Evolutionary conservation across 495 filamentous ascomycete genomes (phyloP).

Genomic region (Neurospora hispaniola): DNA sequence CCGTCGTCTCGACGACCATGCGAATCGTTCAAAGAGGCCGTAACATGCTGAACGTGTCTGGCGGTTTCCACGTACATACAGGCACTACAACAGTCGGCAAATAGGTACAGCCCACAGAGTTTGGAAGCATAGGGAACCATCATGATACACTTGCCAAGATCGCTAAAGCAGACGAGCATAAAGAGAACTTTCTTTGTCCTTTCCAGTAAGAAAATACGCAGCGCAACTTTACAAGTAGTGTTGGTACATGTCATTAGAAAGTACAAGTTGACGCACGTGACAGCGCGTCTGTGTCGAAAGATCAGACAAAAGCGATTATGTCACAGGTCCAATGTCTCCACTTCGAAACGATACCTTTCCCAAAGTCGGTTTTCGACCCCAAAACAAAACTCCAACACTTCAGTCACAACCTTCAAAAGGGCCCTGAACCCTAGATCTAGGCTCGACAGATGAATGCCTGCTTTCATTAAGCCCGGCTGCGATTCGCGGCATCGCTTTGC

Average conservation of each 20-base stretch:
- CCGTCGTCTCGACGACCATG: not conserved
- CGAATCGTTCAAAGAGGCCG: not conserved
- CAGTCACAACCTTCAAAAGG: not conserved
- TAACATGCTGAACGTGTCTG: not conserved
- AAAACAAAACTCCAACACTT: not conserved
- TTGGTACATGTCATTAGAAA: not conserved
- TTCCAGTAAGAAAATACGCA: not conserved
- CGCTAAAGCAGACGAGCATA: not conserved
- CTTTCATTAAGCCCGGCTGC: slow-evolving; percentile 35
- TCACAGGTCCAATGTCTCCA: not conserved
- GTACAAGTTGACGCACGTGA: not conserved
- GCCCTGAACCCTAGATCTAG: not conserved
- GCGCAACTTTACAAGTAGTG: not conserved
- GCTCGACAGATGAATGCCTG: slow-evolving; percentile 24
- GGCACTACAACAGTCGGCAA: not conserved
- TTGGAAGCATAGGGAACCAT: not conserved
- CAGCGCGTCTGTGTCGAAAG: not conserved
- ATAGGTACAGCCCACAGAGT: not conserved
- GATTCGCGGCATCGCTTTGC: slow-evolving; percentile 51
- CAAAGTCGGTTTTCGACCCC: not conserved
- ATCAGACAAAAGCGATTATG: not conserved
- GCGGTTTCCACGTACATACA: not conserved
- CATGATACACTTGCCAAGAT: too few species aligned
- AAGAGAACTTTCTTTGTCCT: not conserved
- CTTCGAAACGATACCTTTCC: not conserved